These are phyloP conservation scores for Metarhizium sp. DNA, from an alignment of 2,329 filamentous ascomycete species.

Conservation along the genomic window DNA sequence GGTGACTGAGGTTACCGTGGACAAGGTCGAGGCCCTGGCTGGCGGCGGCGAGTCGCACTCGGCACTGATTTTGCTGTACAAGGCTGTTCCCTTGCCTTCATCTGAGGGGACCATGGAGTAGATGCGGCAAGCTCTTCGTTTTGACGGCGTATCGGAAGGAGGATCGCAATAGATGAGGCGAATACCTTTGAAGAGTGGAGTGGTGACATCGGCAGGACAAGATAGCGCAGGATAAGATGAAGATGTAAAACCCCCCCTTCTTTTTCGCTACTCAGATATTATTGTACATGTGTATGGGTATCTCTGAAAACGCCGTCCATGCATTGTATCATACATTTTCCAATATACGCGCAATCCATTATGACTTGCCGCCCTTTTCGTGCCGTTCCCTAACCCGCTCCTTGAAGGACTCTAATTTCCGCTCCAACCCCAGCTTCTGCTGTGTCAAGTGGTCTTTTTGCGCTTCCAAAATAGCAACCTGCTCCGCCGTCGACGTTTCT, in stretches of 20 bases:
- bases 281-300: conserved; percentile 3
- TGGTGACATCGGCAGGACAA: background rate
- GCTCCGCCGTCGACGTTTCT: conserved; percentile 30
- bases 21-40: conserved; percentile 83
- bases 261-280: background rate
- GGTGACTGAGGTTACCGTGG: conserved; percentile 80
- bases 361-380: conserved; percentile 11
- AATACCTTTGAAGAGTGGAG: background rate
- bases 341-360: background rate
- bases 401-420: conserved; percentile 31
- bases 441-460: conserved; percentile 29
- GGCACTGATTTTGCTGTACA: conserved; percentile 71
- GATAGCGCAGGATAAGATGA: background rate
- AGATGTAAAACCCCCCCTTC: background rate
- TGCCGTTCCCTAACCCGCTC: conserved; percentile 28
- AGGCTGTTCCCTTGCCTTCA: conserved; percentile 58
- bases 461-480: conserved; percentile 34
- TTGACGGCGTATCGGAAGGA: background rate
- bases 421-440: conserved; percentile 30
- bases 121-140: background rate
- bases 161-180: background rate
- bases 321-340: background rate
- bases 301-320: conserved; percentile 6
- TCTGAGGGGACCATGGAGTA: conserved; percentile 35
- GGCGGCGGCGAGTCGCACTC: conserved; percentile 86